phyloP scores from a whole-genome alignment of 176 grass and related monocot genomes.

The Avena insularis region DNA sequence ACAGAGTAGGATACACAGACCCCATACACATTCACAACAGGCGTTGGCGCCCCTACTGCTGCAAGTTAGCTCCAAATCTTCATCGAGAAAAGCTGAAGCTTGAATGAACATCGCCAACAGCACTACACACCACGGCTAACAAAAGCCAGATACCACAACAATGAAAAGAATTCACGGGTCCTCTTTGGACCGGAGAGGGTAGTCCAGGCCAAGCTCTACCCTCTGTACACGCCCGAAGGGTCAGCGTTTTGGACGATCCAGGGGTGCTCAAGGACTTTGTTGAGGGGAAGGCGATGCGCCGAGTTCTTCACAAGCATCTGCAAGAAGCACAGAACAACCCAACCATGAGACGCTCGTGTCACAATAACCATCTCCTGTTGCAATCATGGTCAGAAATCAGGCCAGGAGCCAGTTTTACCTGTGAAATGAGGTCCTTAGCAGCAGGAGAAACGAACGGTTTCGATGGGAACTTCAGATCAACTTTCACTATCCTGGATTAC shows the following conservation, averaged over 20 bases:
- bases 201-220: not conserved
- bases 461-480: conserved; percentile 77
- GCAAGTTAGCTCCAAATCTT: not conserved
- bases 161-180: not conserved
- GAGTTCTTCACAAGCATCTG: conserved; percentile 98
- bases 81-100: conserved; percentile 32
- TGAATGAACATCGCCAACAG: not conserved
- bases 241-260: conserved; percentile 96
- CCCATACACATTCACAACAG: not conserved
- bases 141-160: conserved; percentile 32
- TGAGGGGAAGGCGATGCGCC: conserved; percentile 55
- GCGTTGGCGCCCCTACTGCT: not conserved
- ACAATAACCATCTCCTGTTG: not conserved
- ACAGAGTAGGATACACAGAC: not conserved
- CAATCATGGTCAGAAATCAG: not conserved
- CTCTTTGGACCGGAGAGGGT: not conserved
- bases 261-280: conserved; percentile 88
- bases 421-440: conserved; percentile 82
- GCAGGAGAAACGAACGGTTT: conserved; percentile 83
- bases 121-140: not conserved
- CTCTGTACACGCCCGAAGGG: conserved; percentile 74
- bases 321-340: not conserved
- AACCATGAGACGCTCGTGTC: not conserved
- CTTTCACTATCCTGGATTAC: conserved; percentile 81
- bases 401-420: conserved; percentile 53